Evolutionary conservation across 805 yeast species (phyloP), one percentile per base, ranked within the genome.

Genomic region (Torulaspora indica): DNA sequence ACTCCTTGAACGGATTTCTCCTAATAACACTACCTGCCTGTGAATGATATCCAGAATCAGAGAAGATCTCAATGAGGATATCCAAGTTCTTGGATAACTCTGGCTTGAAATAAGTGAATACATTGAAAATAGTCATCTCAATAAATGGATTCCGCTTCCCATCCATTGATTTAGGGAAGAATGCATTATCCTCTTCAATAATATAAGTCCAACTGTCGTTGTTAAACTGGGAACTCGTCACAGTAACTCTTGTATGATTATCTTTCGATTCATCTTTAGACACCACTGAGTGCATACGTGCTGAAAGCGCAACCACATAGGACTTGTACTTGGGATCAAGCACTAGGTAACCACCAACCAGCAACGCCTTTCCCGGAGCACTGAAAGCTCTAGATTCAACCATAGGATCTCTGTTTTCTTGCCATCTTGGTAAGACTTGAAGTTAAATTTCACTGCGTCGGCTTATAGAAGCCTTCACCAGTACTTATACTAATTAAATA

Each of bases 341-440:
- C 0, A 93, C 98, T 27, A 93, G 72, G 61, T 93, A 93, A 0
- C 98, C 98, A 14, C 98, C 98, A 0, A 93, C 96, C 9, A 93
- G 56, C 22, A 93, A 70, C 1, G 97, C 98, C 63, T 93, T 93
- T 0, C 98, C 97, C 0, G 98, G 97, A 0, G 98, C 95, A 58
- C 96, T 85, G 60, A 79, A 91, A 7, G 82, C 86, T 43, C 68
- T 66, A 32, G 25, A 23, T 28, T 42, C 35, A 15, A 18, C 38
- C 49, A 47, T 43, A 38, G 36, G 22, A 12, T 17, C 17, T 24
- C 28, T 20, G 8, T 8, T n/a, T 22, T 20, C 28, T n/a, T 6
- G 5, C 7, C 15, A 14, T 28, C 10, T 18, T 18, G 28, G 14
- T 13, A 9, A 29, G 18, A 15, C 6, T 28, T 13, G 15, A 29